Percentiles rank a stretch among this genome's conserved stretches.
Conservation (phyloP, 2,329 filamentous ascomycete genomes). For the Aspergillus awamori region DNA sequence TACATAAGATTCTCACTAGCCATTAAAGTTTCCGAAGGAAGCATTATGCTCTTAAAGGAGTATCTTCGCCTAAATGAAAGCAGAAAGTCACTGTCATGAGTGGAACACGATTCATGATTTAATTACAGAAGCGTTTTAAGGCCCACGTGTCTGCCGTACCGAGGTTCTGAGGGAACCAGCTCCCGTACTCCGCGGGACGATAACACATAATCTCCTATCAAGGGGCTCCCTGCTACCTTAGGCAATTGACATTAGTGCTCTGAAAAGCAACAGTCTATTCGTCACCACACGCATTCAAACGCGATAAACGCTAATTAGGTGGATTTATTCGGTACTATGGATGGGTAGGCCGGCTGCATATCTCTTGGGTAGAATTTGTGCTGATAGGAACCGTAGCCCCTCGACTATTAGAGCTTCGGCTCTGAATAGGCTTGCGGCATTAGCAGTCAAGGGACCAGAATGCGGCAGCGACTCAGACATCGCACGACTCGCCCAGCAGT, state of each 20-base stretch:
- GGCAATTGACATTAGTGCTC: background rate
- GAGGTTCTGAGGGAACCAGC: background rate
- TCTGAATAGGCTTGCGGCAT: conserved; percentile 47
- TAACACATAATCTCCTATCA: background rate
- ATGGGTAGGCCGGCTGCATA: conserved; percentile 30
- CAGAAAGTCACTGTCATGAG: too few species aligned
- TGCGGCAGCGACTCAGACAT: conserved; percentile 38
- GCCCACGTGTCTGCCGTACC: background rate
- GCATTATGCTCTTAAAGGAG: too few species aligned
- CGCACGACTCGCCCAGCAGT: conserved; percentile 38
- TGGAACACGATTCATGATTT: background rate
- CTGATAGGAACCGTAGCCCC: conserved; percentile 29
- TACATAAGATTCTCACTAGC: too few species aligned
- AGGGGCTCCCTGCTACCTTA: background rate
- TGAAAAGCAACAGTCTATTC: background rate
- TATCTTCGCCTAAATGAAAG: too few species aligned
- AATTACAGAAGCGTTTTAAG: background rate
- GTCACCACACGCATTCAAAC: background rate
- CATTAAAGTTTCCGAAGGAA: too few species aligned
- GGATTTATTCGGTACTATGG: conserved; percentile 26
- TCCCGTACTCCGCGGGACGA: background rate
- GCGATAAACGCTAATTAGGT: background rate
- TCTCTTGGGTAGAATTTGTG: conserved; percentile 1
- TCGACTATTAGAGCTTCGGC: conserved; percentile 44
- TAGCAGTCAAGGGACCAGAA: conserved; percentile 41